A percentile compares a stretch with the other conserved stretches of the same genome.
These are phyloP conservation scores for Pittosporum tobira DNA, from an alignment of 129 eudicot genomes.

Conservation along the genomic window DNA sequence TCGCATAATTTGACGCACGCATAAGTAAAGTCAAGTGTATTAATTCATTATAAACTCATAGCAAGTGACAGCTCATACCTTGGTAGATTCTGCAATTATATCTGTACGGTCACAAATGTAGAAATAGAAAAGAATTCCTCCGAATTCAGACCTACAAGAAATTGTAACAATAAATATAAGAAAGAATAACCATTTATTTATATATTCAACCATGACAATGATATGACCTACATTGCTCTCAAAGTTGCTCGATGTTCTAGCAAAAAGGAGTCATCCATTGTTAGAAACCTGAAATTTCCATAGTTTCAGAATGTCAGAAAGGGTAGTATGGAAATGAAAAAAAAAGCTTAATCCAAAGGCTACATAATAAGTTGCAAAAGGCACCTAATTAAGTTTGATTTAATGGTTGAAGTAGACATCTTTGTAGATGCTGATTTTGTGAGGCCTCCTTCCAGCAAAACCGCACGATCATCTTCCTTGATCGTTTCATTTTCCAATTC, in stretches of 20 bases:
- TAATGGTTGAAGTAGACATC: slow-evolving; percentile 45
- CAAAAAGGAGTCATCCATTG: slow-evolving; percentile 85
- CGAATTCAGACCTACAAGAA: slow-evolving; percentile 83
- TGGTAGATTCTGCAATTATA: slow-evolving; percentile 64
- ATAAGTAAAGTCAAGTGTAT: neutral
- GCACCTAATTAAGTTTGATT: slow-evolving; percentile 68
- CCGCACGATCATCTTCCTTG: slow-evolving; percentile 82
- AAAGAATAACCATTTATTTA: slow-evolving; percentile 9
- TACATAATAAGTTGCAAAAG: neutral
- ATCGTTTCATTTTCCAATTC: slow-evolving; percentile 47
- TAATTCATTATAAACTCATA: neutral
- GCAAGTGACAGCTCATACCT: slow-evolving; percentile 42
- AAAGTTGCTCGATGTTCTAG: slow-evolving; percentile 77
- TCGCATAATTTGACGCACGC: neutral
- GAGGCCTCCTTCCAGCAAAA: slow-evolving; percentile 85
- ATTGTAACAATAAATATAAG: slow-evolving; percentile 10
- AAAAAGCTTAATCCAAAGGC: neutral
- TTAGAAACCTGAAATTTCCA: slow-evolving; percentile 52
- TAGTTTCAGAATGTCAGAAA: slow-evolving; percentile 15
- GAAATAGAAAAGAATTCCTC: slow-evolving; percentile 78
- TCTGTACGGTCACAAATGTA: slow-evolving; percentile 91
- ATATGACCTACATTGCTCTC: slow-evolving; percentile 75
- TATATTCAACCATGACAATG: slow-evolving; percentile 4
- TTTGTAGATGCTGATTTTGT: slow-evolving; percentile 63
- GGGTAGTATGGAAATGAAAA: neutral